A percentile compares a stretch with the other conserved stretches of the same genome.
These are phyloP conservation scores for Flaveria trinervia DNA, from an alignment of 129 eudicot genomes.

Conservation along the genomic window DNA sequence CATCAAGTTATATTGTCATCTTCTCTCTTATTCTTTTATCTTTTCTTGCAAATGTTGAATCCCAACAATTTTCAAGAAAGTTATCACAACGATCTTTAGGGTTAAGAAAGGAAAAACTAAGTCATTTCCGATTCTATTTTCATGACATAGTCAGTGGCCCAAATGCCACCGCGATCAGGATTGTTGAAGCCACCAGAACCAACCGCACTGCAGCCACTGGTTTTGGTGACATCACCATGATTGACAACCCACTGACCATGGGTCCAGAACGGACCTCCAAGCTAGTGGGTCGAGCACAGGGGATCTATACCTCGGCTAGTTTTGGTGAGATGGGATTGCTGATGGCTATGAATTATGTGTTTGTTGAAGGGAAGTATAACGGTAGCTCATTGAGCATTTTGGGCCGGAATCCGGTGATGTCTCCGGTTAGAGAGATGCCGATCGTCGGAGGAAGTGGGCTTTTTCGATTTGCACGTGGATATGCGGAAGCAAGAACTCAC, in stretches of 20 bases:
- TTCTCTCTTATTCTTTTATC: slow-evolving; percentile 17
- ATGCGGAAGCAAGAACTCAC: slow-evolving; percentile 52
- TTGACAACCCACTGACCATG: slow-evolving; percentile 53
- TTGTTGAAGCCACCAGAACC: slow-evolving; percentile 41
- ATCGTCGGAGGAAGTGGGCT: slow-evolving; percentile 60
- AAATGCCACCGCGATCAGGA: slow-evolving; percentile 31
- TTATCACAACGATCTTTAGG: slow-evolving; percentile 32
- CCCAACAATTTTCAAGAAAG: slow-evolving; percentile 32
- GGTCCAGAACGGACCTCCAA: slow-evolving; percentile 45
- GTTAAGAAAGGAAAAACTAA: slow-evolving; percentile 42
- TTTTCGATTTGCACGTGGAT: slow-evolving; percentile 55
- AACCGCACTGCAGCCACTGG: slow-evolving; percentile 36
- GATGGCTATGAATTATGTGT: slow-evolving; percentile 48
- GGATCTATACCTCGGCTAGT: slow-evolving; percentile 46
- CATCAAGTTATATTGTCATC: not conserved
- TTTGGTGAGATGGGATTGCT: slow-evolving; percentile 33
- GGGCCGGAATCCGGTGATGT: slow-evolving; percentile 46
- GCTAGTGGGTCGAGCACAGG: slow-evolving; percentile 54
- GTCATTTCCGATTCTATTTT: slow-evolving; percentile 50
- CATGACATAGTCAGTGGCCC: slow-evolving; percentile 51
- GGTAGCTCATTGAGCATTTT: slow-evolving; percentile 51
- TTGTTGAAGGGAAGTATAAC: slow-evolving; percentile 53
- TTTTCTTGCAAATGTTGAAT: slow-evolving; percentile 20
- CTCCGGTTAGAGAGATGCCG: slow-evolving; percentile 52
- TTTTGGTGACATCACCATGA: slow-evolving; percentile 45